A percentile compares a stretch with the other conserved stretches of the same genome.
phyloP scores from a whole-genome alignment of 768 basidiomycete species.

The Cyclocybe cylindracea region DNA sequence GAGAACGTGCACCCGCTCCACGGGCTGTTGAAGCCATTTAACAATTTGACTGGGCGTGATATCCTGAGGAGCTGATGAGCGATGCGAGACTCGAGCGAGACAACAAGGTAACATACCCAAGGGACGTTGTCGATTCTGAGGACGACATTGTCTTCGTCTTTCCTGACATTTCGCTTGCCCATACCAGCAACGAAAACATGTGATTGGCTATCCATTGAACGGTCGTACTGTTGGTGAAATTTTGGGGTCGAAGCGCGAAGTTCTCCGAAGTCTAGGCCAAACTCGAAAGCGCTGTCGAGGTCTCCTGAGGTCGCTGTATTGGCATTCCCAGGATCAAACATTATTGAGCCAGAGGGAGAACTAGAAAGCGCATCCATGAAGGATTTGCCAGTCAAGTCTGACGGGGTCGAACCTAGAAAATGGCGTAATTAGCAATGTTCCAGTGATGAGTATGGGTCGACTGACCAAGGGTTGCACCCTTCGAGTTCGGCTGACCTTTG shows the following conservation, averaged over 20 bases:
- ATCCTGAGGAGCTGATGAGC: constrained; percentile 48
- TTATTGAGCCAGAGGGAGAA: constrained; percentile 28
- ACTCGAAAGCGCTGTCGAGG: constrained; percentile 42
- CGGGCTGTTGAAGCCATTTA: constrained; percentile 69
- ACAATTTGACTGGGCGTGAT: constrained; percentile 77
- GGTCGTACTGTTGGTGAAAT: constrained; percentile 28
- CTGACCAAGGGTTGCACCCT: neutral
- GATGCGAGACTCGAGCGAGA: neutral
- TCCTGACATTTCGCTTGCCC: constrained; percentile 12
- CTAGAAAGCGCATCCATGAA: constrained; percentile 35
- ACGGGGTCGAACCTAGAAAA: neutral
- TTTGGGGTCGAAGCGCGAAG: constrained; percentile 48
- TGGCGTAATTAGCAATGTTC: no score
- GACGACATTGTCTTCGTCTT: constrained; percentile 52
- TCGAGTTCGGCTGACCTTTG: constrained; percentile 2
- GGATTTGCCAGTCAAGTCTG: constrained; percentile 15
- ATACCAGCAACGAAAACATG: constrained; percentile 8
- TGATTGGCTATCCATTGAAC: constrained; percentile 8
- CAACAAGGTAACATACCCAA: constrained; percentile 56
- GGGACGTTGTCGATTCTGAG: constrained; percentile 88
- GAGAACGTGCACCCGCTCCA: constrained; percentile 74
- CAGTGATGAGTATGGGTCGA: neutral
- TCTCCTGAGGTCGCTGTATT: constrained; percentile 18
- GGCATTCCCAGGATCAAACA: constrained; percentile 9
- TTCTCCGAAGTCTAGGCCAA: constrained; percentile 36